Percentiles rank a stretch among this genome's conserved stretches.
phyloP scores from a whole-genome alignment of 2,329 filamentous ascomycete genomes.

The Pseudogymnoascus sp. region DNA sequence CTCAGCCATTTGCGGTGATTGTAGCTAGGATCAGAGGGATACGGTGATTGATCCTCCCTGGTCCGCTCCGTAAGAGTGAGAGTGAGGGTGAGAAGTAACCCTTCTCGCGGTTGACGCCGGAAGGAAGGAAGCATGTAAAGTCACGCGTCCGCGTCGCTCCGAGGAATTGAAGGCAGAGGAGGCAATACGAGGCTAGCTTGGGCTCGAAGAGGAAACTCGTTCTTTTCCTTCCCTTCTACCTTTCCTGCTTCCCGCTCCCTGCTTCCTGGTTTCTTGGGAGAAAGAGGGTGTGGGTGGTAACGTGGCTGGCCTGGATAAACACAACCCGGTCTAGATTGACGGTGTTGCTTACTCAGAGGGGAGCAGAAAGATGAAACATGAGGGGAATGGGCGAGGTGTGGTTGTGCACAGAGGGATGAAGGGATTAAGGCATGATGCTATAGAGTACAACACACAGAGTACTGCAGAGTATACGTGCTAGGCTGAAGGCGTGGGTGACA shows the following conservation, averaged over 20 bases:
- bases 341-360: not conserved
- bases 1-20: not conserved
- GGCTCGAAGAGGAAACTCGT: not conserved
- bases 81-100: not conserved
- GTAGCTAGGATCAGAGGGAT: not conserved
- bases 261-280: not conserved
- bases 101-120: not conserved
- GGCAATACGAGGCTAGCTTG: not conserved
- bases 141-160: not conserved
- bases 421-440: not conserved
- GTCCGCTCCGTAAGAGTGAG: not conserved
- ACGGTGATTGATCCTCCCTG: not conserved
- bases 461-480: not conserved
- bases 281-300: not conserved
- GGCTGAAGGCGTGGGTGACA: not conserved
- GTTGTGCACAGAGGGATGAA: not conserved
- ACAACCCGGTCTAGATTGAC: not conserved
- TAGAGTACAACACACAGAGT: not conserved
- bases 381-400: not conserved
- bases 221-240: too few relatives aligned
- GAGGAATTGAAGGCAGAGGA: not conserved
- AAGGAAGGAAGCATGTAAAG: not conserved
- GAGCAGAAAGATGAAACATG: not conserved
- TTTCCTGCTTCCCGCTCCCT: too few relatives aligned
- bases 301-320: not conserved